phyloP scores from a whole-genome alignment of 2,329 filamentous ascomycete species.

The Claviceps sp. region DNA sequence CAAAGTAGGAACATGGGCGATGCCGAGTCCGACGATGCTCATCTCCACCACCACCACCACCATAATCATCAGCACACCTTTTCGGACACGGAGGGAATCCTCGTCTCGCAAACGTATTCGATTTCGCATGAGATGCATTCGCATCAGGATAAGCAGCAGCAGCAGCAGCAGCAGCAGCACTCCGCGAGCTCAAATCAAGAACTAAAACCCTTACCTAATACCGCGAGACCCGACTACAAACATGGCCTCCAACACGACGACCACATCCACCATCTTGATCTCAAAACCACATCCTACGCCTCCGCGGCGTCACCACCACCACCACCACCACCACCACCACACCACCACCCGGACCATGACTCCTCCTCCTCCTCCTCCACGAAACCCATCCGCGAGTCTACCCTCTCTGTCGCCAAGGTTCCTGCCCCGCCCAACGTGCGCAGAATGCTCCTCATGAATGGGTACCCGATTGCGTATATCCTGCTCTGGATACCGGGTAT shows the following conservation, averaged over 20 bases:
- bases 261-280: not conserved
- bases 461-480: constrained; percentile 24
- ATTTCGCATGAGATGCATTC: constrained; percentile 1
- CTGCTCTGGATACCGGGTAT: constrained; percentile 26
- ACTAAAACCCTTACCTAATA: too few relatives aligned
- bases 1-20: not conserved
- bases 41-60: not conserved
- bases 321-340: too few relatives aligned
- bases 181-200: not conserved
- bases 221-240: too few relatives aligned
- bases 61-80: not conserved
- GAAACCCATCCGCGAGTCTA: not conserved
- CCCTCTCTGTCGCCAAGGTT: not conserved
- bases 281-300: not conserved
- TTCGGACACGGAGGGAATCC: constrained; percentile 4
- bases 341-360: too few relatives aligned
- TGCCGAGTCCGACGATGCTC: not conserved
- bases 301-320: too few relatives aligned
- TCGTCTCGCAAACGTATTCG: constrained; percentile 3
- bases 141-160: not conserved
- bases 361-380: not conserved
- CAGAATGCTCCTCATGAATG: constrained; percentile 23
- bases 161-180: not conserved
- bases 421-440: constrained; percentile 11
- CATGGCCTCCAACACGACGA: not conserved